A percentile compares a stretch with the other conserved stretches of the same genome.
Evolutionary conservation across 805 yeast species (phyloP).

Genomic region (Ogataea methanolica): DNA sequence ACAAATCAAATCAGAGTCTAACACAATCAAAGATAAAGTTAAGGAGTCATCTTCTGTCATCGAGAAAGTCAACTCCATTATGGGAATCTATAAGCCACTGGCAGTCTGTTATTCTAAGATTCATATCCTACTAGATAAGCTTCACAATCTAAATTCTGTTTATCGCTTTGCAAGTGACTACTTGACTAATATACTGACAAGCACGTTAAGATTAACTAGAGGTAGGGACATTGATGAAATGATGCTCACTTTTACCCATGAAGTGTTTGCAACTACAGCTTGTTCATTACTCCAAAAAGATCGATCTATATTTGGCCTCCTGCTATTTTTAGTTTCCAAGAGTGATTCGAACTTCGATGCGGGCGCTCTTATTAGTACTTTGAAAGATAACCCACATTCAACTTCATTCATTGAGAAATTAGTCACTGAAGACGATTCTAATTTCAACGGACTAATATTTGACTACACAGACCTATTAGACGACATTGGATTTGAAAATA

Average conservation of each 20-base stretch:
- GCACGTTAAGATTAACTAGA: conserved; percentile 15
- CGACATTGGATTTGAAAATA: background rate
- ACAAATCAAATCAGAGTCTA: conserved; percentile 57
- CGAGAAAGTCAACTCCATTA: conserved; percentile 44
- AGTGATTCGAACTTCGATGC: background rate
- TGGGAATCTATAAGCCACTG: conserved; percentile 45
- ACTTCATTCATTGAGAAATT: background rate
- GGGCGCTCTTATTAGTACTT: background rate
- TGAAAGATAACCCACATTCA: background rate
- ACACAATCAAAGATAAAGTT: conserved; percentile 47
- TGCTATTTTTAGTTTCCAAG: conserved; percentile 26
- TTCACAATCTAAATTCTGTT: conserved; percentile 41
- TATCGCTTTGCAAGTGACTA: conserved; percentile 56
- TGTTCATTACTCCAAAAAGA: conserved; percentile 44
- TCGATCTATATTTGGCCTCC: conserved; percentile 38
- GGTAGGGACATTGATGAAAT: conserved; percentile 29
- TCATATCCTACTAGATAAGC: conserved; percentile 40
- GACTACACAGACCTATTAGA: background rate
- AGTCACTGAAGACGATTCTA: background rate
- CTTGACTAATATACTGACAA: conserved; percentile 32
- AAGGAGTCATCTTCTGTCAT: conserved; percentile 52
- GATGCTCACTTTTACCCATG: conserved; percentile 37
- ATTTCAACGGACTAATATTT: background rate
- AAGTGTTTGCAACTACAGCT: conserved; percentile 41
- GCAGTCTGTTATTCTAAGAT: conserved; percentile 52